A percentile compares a stretch with the other conserved stretches of the same genome.
These are phyloP conservation scores for Penicillium pancosmium DNA, from an alignment of 495 filamentous ascomycete genomes.

Conservation along the genomic window DNA sequence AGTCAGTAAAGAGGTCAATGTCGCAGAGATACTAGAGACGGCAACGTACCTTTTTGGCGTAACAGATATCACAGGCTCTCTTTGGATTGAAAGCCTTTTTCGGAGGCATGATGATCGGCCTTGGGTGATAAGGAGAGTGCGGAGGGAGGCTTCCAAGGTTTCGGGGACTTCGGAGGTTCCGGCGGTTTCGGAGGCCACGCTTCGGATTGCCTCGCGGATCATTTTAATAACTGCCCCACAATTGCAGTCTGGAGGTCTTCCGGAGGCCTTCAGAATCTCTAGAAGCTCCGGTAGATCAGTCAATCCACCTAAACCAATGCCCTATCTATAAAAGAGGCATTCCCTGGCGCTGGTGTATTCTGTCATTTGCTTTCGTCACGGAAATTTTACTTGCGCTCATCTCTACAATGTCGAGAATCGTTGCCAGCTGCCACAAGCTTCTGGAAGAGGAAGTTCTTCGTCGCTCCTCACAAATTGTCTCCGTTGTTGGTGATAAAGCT, in stretches of 20 bases:
- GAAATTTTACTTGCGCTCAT: background rate
- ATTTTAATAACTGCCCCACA: background rate
- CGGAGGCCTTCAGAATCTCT: background rate
- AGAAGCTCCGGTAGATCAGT: background rate
- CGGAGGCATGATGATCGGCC: background rate
- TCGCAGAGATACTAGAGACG: background rate
- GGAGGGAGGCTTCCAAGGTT: background rate
- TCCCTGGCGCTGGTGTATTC: background rate
- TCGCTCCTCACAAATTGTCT: constrained; percentile 70
- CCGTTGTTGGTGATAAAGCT: constrained; percentile 64
- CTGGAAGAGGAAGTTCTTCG: constrained; percentile 48
- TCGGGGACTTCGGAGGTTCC: background rate
- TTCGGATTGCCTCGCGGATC: background rate
- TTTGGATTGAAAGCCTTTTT: background rate
- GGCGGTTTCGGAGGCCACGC: background rate
- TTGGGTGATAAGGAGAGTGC: background rate
- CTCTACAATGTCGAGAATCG: background rate
- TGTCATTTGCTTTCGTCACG: background rate
- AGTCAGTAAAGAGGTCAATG: background rate
- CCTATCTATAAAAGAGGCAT: too few species aligned
- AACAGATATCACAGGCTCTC: background rate
- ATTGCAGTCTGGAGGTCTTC: too few species aligned
- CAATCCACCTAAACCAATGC: too few species aligned
- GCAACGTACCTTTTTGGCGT: background rate
- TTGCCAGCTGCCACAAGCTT: constrained; percentile 14